A percentile compares a stretch with the other conserved stretches of the same genome.
These are phyloP conservation scores for Suhomyces atakaporum DNA, from an alignment of 1,139 yeast genomes.

Conservation along the genomic window DNA sequence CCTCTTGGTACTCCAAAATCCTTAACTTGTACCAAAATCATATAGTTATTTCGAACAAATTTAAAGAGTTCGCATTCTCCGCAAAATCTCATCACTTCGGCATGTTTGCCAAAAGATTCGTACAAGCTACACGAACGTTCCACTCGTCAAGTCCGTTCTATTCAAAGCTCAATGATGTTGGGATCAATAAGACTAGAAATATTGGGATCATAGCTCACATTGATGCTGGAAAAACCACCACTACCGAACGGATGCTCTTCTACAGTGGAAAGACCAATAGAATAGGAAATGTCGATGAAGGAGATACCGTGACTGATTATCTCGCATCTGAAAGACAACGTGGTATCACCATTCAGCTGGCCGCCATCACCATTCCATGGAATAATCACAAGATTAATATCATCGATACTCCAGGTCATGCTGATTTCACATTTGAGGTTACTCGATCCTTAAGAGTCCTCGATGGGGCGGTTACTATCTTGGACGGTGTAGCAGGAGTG, in stretches of 20 bases:
- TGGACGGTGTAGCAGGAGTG: slow-evolving; percentile 97
- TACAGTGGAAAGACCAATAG: slow-evolving; percentile 79
- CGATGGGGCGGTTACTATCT: slow-evolving; percentile 89
- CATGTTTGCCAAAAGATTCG: slow-evolving; percentile 1
- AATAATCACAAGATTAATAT: slow-evolving; percentile 71
- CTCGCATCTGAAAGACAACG: slow-evolving; percentile 87
- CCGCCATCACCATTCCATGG: slow-evolving; percentile 94
- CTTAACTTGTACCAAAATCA: too few species aligned
- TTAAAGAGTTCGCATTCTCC: slow-evolving; percentile 1
- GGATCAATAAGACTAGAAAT: slow-evolving; percentile 51
- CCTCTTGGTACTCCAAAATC: too few species aligned
- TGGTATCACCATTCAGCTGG: slow-evolving; percentile 96
- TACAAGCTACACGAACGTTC: slow-evolving; percentile 2
- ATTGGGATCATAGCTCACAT: slow-evolving; percentile 85
- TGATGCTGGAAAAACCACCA: slow-evolving; percentile 90
- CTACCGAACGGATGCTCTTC: slow-evolving; percentile 88
- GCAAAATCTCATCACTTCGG: not conserved
- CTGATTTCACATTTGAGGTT: slow-evolving; percentile 95
- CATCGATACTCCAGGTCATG: slow-evolving; percentile 98
- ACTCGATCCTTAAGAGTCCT: slow-evolving; percentile 83
- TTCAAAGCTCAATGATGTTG: slow-evolving; percentile 29
- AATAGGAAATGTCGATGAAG: slow-evolving; percentile 94
- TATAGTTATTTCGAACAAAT: too few species aligned
- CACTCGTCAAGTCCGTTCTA: slow-evolving; percentile 8
- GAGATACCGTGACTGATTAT: slow-evolving; percentile 94